phyloP scores from a whole-genome alignment of 2,329 filamentous ascomycete species.

The Cercospora zeae-maydis region DNA sequence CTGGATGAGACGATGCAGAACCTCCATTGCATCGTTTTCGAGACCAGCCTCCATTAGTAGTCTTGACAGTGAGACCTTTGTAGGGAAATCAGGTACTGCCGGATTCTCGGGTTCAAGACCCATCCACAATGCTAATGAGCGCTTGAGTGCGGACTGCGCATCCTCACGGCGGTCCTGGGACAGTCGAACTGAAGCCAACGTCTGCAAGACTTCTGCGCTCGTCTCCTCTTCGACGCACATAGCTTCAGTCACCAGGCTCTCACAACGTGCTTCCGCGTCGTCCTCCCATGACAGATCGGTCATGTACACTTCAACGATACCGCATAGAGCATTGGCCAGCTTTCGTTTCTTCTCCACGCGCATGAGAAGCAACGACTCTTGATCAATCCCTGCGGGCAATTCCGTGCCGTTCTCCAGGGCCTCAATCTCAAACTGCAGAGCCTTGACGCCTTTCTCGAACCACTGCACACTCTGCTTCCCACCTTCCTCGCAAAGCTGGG shows the following conservation, averaged over 20 bases:
- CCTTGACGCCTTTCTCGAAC: slow-evolving; percentile 65
- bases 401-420: slow-evolving; percentile 51
- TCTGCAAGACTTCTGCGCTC: slow-evolving; percentile 87
- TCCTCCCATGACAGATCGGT: slow-evolving; percentile 76
- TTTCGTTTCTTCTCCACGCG: slow-evolving; percentile 71
- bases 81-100: slow-evolving; percentile 77
- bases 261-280: slow-evolving; percentile 84
- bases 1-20: slow-evolving; percentile 75
- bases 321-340: slow-evolving; percentile 86
- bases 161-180: slow-evolving; percentile 79
- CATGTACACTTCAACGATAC: slow-evolving; percentile 97
- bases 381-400: slow-evolving; percentile 25
- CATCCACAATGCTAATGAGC: slow-evolving; percentile 81
- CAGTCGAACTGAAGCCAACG: slow-evolving; percentile 87
- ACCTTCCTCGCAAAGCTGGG: slow-evolving; percentile 72
- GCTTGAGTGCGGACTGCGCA: slow-evolving; percentile 70
- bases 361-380: slow-evolving; percentile 41
- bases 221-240: slow-evolving; percentile 72
- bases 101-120: slow-evolving; percentile 70
- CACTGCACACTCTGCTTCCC: slow-evolving; percentile 58
- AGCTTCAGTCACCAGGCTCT: slow-evolving; percentile 84
- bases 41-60: slow-evolving; percentile 87
- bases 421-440: slow-evolving; percentile 69
- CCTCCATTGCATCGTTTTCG: slow-evolving; percentile 78
- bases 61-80: slow-evolving; percentile 75